phyloP scores from a whole-genome alignment of 164 flowering plant species.

The Magnolia changhungtana region DNA sequence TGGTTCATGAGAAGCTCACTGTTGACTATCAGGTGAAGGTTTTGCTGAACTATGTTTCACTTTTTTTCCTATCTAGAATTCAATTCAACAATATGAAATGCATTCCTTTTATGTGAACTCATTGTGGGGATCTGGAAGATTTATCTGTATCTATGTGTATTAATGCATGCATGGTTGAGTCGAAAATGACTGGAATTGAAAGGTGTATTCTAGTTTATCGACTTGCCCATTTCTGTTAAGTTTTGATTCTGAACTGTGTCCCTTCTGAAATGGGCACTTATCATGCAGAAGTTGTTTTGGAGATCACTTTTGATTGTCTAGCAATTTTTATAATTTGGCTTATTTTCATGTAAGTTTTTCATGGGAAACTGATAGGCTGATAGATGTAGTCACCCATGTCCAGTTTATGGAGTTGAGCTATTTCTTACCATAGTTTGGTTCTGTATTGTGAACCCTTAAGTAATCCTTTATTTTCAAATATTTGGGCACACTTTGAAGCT shows the following conservation, averaged over 20 bases:
- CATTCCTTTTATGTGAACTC: neutral
- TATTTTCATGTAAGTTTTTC: neutral
- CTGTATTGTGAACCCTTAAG: too few species aligned
- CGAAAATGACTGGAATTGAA: neutral
- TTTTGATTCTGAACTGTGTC: neutral
- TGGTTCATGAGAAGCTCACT: slow-evolving; percentile 76
- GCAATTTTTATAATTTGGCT: neutral
- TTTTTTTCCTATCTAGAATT: neutral
- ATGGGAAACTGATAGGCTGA: neutral
- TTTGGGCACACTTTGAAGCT: too few species aligned
- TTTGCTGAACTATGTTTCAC: neutral
- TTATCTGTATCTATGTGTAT: neutral
- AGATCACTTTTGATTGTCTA: neutral
- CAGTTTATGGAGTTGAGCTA: neutral
- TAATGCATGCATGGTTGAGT: neutral
- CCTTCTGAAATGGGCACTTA: neutral
- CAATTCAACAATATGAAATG: neutral
- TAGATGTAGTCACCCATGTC: neutral
- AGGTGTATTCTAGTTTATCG: neutral
- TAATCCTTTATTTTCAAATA: too few species aligned
- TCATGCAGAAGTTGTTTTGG: neutral
- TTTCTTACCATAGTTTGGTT: neutral
- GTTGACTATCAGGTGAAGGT: slow-evolving; percentile 82
- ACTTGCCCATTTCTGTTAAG: neutral
- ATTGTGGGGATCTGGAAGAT: neutral